phyloP scores from a whole-genome alignment of 2,329 filamentous ascomycete species.

The Leptographium wingfieldii region DNA sequence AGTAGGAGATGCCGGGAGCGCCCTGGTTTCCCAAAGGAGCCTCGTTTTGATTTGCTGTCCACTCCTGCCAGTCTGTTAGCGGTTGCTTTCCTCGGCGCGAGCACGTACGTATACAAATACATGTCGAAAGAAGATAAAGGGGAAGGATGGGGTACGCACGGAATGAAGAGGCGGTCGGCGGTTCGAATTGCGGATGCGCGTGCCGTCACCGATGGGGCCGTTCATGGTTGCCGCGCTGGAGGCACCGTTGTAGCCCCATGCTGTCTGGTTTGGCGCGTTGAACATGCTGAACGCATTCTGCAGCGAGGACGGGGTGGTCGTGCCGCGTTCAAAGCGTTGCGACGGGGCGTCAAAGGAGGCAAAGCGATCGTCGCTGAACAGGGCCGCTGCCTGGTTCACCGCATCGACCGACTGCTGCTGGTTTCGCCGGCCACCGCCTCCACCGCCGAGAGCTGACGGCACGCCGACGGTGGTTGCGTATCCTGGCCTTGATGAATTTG shows the following conservation, averaged over 20 bases:
- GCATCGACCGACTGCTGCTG: slow-evolving; percentile 73
- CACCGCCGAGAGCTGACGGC: slow-evolving; percentile 24
- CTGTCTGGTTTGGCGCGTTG: slow-evolving; percentile 46
- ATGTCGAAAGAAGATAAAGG: slow-evolving; percentile 12
- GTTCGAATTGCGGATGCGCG: slow-evolving; percentile 39
- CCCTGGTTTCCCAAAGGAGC: slow-evolving; percentile 6
- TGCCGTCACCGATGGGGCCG: slow-evolving; percentile 52
- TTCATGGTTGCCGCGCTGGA: slow-evolving; percentile 48
- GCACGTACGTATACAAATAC: slow-evolving; percentile 12
- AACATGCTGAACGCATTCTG: slow-evolving; percentile 34
- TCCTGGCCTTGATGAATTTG: slow-evolving; percentile 54
- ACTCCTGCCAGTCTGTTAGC: slow-evolving; percentile 10
- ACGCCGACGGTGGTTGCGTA: slow-evolving; percentile 43
- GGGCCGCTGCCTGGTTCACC: slow-evolving; percentile 49
- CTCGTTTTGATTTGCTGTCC: slow-evolving; percentile 11
- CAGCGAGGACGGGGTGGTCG: slow-evolving; percentile 21
- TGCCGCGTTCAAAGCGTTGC: slow-evolving; percentile 30
- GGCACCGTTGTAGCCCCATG: slow-evolving; percentile 59
- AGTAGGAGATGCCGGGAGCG: slow-evolving; percentile 8
- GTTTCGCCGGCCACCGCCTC: slow-evolving; percentile 51
- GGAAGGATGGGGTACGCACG: slow-evolving; percentile 30
- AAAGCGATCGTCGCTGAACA: slow-evolving; percentile 60
- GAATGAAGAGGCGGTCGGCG: slow-evolving; percentile 55
- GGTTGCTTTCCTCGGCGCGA: neutral
- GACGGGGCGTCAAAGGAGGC: slow-evolving; percentile 46